phyloP scores from a whole-genome alignment of 139 green algal genomes.

The Auxenochlorella pyrenoidosa region DNA sequence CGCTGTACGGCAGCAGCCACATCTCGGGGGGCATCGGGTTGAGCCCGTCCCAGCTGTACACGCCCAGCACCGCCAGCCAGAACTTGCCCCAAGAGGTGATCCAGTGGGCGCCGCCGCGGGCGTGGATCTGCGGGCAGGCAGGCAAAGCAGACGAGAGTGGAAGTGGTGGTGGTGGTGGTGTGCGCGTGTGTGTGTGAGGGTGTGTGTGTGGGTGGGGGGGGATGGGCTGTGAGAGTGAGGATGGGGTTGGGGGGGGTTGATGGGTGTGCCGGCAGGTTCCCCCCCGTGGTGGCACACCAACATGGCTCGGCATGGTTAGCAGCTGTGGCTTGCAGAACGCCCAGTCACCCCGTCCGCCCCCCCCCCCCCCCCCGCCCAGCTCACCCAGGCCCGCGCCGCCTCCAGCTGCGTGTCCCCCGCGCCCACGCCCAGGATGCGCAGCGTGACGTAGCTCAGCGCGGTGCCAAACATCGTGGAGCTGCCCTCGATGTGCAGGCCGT shows the following conservation, averaged over 20 bases:
- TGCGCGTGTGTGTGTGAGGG: background rate
- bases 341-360: background rate
- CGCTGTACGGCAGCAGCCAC: constrained; percentile 96
- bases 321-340: too few relatives aligned
- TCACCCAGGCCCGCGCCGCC: constrained; percentile 79
- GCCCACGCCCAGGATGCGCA: constrained; percentile 77
- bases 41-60: constrained; percentile 93
- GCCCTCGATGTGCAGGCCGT: constrained; percentile 98
- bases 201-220: background rate
- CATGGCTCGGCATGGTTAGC: too few relatives aligned
- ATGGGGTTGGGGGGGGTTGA: too few relatives aligned
- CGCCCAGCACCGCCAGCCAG: constrained; percentile 95
- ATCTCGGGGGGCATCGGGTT: constrained; percentile 97
- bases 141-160: background rate
- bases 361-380: background rate
- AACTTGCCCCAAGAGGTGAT: constrained; percentile 99
- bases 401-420: constrained; percentile 57
- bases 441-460: constrained; percentile 82
- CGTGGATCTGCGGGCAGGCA: constrained; percentile 82
- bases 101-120: constrained; percentile 80
- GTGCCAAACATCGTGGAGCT: constrained; percentile 99
- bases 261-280: too few relatives aligned
- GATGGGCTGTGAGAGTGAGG: too few relatives aligned
- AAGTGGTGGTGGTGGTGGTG: background rate
- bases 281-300: too few relatives aligned